phyloP scores from a whole-genome alignment of 805 yeast genomes.

The Starmerella geochares region DNA sequence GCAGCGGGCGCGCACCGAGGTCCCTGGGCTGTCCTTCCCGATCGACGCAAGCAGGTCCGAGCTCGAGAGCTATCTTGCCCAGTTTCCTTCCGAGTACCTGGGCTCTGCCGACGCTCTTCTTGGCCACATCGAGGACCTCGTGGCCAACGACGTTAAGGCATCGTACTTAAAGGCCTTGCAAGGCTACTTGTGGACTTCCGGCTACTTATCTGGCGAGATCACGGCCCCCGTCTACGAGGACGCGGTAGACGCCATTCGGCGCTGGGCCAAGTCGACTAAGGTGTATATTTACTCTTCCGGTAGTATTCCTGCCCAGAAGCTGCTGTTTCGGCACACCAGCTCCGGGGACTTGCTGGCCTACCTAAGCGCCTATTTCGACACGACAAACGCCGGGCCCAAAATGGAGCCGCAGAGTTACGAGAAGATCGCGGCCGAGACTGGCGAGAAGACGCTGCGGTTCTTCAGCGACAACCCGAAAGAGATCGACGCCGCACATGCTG shows the following conservation, averaged over 20 bases:
- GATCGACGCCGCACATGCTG: conserved; percentile 59
- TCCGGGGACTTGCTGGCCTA: conserved; percentile 37
- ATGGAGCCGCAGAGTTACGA: conserved; percentile 46
- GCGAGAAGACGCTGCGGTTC: conserved; percentile 41
- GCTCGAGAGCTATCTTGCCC: conserved; percentile 31
- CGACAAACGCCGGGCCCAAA: conserved; percentile 72
- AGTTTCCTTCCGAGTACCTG: conserved; percentile 39
- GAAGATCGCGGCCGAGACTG: conserved; percentile 42
- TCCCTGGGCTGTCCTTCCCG: conserved; percentile 27
- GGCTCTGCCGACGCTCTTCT: conserved; percentile 32
- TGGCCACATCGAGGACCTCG: conserved; percentile 47
- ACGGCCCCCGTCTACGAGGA: conserved; percentile 69
- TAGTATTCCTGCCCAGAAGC: conserved; percentile 73
- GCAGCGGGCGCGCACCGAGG: conserved; percentile 23
- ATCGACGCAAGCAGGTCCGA: conserved; percentile 20
- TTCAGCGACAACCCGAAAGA: conserved; percentile 74
- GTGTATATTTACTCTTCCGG: conserved; percentile 83
- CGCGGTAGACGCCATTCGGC: conserved; percentile 48
- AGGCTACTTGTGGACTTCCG: conserved; percentile 72
- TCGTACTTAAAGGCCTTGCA: conserved; percentile 67
- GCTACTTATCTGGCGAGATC: conserved; percentile 67
- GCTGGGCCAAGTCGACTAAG: conserved; percentile 33
- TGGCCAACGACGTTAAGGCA: conserved; percentile 61
- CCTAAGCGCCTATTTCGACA: conserved; percentile 69
- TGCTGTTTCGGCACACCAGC: conserved; percentile 55